A percentile compares a stretch with the other conserved stretches of the same genome.
Conservation (phyloP, 805 yeast genomes). For the Yamadazyma endophytica region DNA sequence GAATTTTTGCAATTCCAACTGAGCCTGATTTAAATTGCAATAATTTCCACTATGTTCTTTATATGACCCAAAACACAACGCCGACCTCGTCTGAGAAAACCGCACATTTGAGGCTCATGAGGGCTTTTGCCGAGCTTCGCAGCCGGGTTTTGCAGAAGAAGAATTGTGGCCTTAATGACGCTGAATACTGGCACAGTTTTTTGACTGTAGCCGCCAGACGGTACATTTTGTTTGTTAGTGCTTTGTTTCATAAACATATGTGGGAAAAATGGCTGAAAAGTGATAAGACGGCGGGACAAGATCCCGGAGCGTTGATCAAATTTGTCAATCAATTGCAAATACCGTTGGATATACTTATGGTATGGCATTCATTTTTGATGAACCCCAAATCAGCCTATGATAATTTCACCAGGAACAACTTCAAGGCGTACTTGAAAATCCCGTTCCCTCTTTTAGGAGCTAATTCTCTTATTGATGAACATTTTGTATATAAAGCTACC, state of each 20-base stretch:
- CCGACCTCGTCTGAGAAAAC: too few species aligned
- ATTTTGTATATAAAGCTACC: conserved; percentile 7
- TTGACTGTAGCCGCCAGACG: conserved; percentile 19
- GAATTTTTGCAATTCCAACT: too few species aligned
- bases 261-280: too few species aligned
- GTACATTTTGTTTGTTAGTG: conserved; percentile 18
- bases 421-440: conserved; percentile 6
- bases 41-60: too few species aligned
- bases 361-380: conserved; percentile 19
- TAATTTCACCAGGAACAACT: conserved; percentile 8
- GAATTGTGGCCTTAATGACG: conserved; percentile 3
- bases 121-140: too few species aligned
- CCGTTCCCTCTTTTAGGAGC: conserved; percentile 16
- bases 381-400: conserved; percentile 15
- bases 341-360: conserved; percentile 20
- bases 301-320: conserved; percentile 4
- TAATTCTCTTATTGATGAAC: conserved; percentile 5
- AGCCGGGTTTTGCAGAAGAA: too few species aligned
- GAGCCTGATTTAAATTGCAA: too few species aligned
- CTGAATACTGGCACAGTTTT: conserved; percentile 18
- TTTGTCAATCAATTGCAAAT: too few species aligned
- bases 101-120: too few species aligned
- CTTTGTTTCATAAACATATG: too few species aligned
- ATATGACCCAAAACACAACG: too few species aligned
- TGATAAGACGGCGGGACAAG: too few species aligned